Conservation (phyloP, 2,329 filamentous ascomycete species). For the Triangularia verruculosa region DNA sequence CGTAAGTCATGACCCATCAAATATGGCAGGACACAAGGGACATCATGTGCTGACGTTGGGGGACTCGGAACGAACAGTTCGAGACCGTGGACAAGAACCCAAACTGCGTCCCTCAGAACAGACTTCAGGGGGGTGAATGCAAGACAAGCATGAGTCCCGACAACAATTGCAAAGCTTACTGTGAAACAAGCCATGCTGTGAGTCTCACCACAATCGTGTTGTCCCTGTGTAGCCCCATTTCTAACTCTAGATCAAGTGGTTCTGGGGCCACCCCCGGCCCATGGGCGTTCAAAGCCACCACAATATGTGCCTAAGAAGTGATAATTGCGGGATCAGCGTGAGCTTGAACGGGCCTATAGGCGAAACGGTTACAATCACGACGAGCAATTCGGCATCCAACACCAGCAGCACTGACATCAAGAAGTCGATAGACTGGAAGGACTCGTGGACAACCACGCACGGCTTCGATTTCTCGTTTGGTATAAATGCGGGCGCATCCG, state of each 20-base stretch:
- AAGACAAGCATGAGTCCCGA: background rate
- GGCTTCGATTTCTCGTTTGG: background rate
- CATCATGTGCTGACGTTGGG: background rate
- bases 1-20: background rate
- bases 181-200: background rate
- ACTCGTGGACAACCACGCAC: background rate
- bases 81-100: slow-evolving; percentile 4
- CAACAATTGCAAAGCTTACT: slow-evolving; percentile 12
- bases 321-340: background rate
- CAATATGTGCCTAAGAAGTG: background rate
- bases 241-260: background rate
- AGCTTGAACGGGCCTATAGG: background rate
- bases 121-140: background rate
- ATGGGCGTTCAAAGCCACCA: background rate
- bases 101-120: slow-evolving; percentile 1
- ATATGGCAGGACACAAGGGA: background rate
- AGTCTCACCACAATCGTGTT: background rate
- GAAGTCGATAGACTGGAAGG: background rate
- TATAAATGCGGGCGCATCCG: too few relatives aligned
- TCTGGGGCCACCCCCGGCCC: background rate
- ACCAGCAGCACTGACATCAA: background rate
- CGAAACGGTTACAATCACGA: background rate
- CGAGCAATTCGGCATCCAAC: background rate
- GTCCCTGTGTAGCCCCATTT: too few relatives aligned
- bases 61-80: background rate